A percentile compares a stretch with the other conserved stretches of the same genome.
phyloP scores from a whole-genome alignment of 2,329 filamentous ascomycete species.

The Ophidiomyces ophidiicola region DNA sequence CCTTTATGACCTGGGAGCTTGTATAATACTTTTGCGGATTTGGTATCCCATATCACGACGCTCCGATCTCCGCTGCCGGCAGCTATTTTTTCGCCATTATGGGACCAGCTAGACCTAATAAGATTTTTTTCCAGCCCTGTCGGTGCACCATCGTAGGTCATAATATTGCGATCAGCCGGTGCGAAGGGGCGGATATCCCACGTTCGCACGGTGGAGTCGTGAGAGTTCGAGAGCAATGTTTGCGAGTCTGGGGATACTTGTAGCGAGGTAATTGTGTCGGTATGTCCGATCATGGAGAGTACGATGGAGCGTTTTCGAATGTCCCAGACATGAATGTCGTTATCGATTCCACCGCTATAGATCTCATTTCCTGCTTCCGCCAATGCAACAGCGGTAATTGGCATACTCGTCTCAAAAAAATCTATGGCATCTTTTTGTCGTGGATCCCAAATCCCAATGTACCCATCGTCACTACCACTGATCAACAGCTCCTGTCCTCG shows the following conservation, averaged over 20 bases:
- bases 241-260: conserved; percentile 88
- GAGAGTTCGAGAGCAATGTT: conserved; percentile 76
- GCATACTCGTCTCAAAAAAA: conserved; percentile 81
- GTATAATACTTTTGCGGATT: conserved; percentile 80
- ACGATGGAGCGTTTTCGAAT: conserved; percentile 78
- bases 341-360: conserved; percentile 89
- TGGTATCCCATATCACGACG: conserved; percentile 79
- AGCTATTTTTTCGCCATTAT: conserved; percentile 71
- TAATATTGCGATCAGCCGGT: conserved; percentile 69
- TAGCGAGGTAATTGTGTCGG: conserved; percentile 82
- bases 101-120: conserved; percentile 79
- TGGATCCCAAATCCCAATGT: conserved; percentile 91
- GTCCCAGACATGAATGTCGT: conserved; percentile 96
- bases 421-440: conserved; percentile 77
- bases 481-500: conserved; percentile 82
- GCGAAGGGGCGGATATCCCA: conserved; percentile 97
- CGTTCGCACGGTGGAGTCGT: conserved; percentile 85
- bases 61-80: conserved; percentile 83
- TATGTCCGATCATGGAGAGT: conserved; percentile 80
- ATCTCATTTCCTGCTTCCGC: conserved; percentile 91
- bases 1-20: conserved; percentile 94
- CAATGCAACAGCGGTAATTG: conserved; percentile 81
- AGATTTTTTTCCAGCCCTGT: conserved; percentile 84
- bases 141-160: conserved; percentile 84
- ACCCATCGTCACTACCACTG: conserved; percentile 86